Conservation (phyloP, 1,139 yeast genomes). For the Diutina ranongensis region DNA sequence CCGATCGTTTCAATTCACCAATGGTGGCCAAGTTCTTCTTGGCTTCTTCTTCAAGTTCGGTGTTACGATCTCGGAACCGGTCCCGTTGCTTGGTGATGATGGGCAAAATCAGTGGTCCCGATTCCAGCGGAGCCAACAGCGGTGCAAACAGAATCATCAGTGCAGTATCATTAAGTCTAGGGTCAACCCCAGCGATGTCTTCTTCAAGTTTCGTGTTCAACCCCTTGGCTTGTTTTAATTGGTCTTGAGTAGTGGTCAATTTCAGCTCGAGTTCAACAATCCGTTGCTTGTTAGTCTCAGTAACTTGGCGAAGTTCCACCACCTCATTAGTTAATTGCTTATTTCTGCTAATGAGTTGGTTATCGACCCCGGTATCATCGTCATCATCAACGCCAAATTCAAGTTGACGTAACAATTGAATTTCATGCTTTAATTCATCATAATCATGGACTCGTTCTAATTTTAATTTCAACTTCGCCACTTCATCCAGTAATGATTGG, state of each 20-base stretch:
- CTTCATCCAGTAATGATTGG: conserved; percentile 36
- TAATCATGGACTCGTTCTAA: conserved; percentile 46
- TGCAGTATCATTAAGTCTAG: conserved; percentile 48
- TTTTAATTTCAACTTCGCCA: conserved; percentile 35
- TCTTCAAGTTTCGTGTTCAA: conserved; percentile 57
- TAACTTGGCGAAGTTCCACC: conserved; percentile 43
- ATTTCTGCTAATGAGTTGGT: conserved; percentile 46
- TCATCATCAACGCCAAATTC: conserved; percentile 49
- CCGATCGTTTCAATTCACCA: conserved; percentile 52
- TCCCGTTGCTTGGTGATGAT: conserved; percentile 93
- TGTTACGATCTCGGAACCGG: conserved; percentile 69
- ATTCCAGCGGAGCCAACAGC: neutral
- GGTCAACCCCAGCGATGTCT: conserved; percentile 48
- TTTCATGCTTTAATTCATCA: conserved; percentile 67
- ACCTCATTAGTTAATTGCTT: conserved; percentile 50
- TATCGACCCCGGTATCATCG: conserved; percentile 23
- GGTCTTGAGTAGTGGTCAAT: conserved; percentile 22
- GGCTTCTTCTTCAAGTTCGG: conserved; percentile 73
- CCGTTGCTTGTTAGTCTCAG: conserved; percentile 26
- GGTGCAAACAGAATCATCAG: conserved; percentile 33
- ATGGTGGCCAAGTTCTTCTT: conserved; percentile 46
- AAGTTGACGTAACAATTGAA: conserved; percentile 58
- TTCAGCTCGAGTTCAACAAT: conserved; percentile 30
- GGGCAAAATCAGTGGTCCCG: conserved; percentile 49
- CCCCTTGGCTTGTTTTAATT: conserved; percentile 22